Evolutionary conservation across 805 yeast genomes (phyloP), one percentile per base, ranked within the genome.

Genomic region (Starmera quercuum): DNA sequence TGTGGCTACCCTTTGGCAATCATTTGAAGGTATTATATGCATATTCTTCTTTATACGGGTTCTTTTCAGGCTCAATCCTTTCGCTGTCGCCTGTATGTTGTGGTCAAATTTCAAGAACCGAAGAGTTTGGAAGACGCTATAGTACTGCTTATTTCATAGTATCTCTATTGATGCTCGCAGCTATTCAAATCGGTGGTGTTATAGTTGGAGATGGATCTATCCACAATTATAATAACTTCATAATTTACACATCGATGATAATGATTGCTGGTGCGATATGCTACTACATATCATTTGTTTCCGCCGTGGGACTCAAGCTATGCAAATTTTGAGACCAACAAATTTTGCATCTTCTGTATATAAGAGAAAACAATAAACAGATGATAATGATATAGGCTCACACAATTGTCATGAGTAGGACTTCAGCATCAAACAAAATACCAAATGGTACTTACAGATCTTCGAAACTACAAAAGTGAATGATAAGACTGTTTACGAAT

Each of bases 41-140:
- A 3, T 73, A 71, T 38, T 53, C 70, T 2, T 53, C 53, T 3
- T 42, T 67, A 12, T 73, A 64, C 49, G 81, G 81, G 2, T 62
- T 74, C 28, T 54, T 67, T 27, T 61, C 75, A 9, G 69, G 77
- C 9, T 64, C 78, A 2, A 68, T 72, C 3, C 54, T 74, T 33
- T 64, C 78, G 7, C 47, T 74, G 33, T 64, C 72, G 14, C 78
- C 80, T 2, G 72, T 70, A 6, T 71, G 78, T 44, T 56, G 72
- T 21, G 76, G 75, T 2, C 74, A 71, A 33, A 71, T 75, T 22
- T 70, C 77, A 13, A 64, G 66, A 30, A 63, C 68, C 3, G 64
- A 63, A 30, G 65, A 61, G 39, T 71, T 70, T 47, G 77, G 77
- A 8, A 63, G 64, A 40, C 58, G 72, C 8, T 71, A 68, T 43